phyloP scores from a whole-genome alignment of 176 grass and related monocot species.

The Cymbopogon citratus region DNA sequence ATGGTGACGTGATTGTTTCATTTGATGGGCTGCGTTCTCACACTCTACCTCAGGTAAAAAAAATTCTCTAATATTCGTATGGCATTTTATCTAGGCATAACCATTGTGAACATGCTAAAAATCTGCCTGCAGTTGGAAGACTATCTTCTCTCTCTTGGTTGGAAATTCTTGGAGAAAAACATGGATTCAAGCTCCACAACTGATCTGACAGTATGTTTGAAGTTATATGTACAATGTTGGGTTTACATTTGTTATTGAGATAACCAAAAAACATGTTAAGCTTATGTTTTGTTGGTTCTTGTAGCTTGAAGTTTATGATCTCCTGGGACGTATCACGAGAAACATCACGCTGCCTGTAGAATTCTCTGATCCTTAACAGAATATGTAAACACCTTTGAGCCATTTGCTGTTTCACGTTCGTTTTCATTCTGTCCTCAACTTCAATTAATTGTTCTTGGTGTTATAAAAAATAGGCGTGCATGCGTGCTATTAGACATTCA shows the following conservation, averaged over 20 bases:
- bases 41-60: not conserved
- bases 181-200: not conserved
- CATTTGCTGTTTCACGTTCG: no score
- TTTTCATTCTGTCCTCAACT: no score
- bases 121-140: not conserved
- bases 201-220: not conserved
- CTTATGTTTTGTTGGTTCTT: not conserved
- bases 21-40: not conserved
- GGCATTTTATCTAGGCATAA: not conserved
- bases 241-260: not conserved
- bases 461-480: no score
- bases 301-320: constrained; percentile 17
- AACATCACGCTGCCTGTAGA: not conserved
- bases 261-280: not conserved
- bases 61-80: not conserved
- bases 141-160: not conserved
- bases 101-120: not conserved
- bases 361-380: not conserved
- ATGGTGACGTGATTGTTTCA: constrained; percentile 9
- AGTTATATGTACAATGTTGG: not conserved
- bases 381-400: no score
- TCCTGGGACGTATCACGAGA: not conserved
- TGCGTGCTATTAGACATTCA: no score
- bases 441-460: no score
- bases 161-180: not conserved